phyloP scores from a whole-genome alignment of 345 rosid genomes.

The Corymbia maculata region DNA sequence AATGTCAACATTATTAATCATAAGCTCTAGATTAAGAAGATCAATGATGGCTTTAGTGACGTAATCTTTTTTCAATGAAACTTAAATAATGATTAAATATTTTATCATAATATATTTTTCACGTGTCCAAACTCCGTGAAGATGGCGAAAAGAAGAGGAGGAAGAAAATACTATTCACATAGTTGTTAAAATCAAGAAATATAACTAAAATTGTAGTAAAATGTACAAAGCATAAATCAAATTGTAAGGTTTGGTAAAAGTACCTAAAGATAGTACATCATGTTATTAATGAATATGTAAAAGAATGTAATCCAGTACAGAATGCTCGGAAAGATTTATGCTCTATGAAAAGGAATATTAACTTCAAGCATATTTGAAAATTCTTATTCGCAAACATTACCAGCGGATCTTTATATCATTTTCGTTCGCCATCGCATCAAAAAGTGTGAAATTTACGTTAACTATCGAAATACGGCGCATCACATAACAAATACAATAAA shows the following conservation, averaged over 20 bases:
- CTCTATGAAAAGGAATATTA: background rate
- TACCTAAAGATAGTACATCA: background rate
- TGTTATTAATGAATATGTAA: background rate
- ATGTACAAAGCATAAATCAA: background rate
- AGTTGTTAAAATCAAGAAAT: background rate
- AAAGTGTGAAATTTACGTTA: background rate
- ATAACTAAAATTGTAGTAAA: background rate
- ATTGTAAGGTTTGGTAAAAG: rapidly evolving
- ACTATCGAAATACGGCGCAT: background rate
- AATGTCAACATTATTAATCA: background rate
- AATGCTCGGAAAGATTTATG: background rate
- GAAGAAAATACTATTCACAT: background rate
- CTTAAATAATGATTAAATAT: background rate
- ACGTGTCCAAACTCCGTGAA: rapidly evolving
- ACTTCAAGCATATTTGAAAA: background rate
- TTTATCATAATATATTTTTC: background rate
- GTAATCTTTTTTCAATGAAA: background rate
- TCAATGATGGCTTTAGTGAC: rapidly evolving
- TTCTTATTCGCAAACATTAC: background rate
- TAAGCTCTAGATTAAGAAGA: background rate
- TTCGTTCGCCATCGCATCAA: rapidly evolving
- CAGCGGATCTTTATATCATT: background rate
- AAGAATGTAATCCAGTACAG: background rate
- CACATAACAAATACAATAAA: background rate
- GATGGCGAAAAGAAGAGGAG: background rate